Conservation (phyloP, 108 stramenopile species). For the Asterionellopsis glacialis region DNA sequence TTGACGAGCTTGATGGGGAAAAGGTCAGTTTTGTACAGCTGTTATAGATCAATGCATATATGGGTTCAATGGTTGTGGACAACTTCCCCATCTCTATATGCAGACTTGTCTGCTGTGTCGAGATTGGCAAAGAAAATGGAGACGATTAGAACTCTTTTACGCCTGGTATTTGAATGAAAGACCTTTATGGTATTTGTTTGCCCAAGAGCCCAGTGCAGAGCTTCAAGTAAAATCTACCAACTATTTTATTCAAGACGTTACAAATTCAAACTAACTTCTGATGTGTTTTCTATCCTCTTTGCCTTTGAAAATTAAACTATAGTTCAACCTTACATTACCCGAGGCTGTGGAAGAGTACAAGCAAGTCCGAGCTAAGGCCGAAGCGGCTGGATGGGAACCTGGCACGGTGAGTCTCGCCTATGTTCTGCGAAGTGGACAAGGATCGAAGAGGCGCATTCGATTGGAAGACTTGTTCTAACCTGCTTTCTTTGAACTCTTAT, state of each 20-base stretch:
- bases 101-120: not conserved
- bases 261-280: not conserved
- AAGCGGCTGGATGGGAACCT: slow-evolving; percentile 73
- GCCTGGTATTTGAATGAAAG: not conserved
- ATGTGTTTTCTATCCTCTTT: not conserved
- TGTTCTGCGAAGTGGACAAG: not conserved
- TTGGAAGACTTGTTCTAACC: not conserved
- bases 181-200: not conserved
- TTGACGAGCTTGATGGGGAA: slow-evolving; percentile 73
- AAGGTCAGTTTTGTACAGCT: slow-evolving; percentile 46
- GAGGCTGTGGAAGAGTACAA: slow-evolving; percentile 85
- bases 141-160: not conserved
- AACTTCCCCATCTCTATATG: not conserved
- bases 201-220: not conserved
- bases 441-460: not conserved
- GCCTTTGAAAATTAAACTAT: slow-evolving; percentile 1
- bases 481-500: not conserved
- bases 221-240: not conserved
- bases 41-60: not conserved
- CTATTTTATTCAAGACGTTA: not conserved
- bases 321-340: slow-evolving; percentile 88
- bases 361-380: slow-evolving; percentile 67
- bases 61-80: not conserved
- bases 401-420: slow-evolving; percentile 15
- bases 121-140: not conserved